These are phyloP conservation scores for Podospora pseudoanserina DNA, from an alignment of 495 filamentous ascomycete genomes.

Conservation along the genomic window DNA sequence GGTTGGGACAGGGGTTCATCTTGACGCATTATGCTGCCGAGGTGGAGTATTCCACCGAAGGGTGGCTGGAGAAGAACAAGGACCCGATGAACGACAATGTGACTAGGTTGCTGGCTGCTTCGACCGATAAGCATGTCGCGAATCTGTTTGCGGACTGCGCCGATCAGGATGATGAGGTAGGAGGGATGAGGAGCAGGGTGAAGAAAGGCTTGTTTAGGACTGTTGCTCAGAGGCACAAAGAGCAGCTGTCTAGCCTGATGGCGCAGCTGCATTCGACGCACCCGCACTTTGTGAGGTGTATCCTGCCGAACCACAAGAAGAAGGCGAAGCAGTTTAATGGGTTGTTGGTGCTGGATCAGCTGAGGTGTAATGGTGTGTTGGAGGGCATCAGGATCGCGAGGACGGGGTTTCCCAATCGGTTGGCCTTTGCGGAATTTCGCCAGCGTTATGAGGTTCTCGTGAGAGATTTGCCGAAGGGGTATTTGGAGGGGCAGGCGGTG, in stretches of 20 bases:
- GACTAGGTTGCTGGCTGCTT: slow-evolving; percentile 79
- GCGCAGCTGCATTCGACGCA: slow-evolving; percentile 92
- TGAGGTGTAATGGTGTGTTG: slow-evolving; percentile 96
- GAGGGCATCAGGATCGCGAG: slow-evolving; percentile 97
- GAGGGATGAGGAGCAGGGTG: slow-evolving; percentile 70
- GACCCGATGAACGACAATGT: slow-evolving; percentile 97
- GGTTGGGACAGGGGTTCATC: slow-evolving; percentile 88
- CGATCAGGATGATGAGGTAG: slow-evolving; percentile 63
- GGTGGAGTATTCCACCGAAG: slow-evolving; percentile 92
- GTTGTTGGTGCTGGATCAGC: slow-evolving; percentile 86
- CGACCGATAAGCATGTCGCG: slow-evolving; percentile 76
- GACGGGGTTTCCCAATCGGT: slow-evolving; percentile 95
- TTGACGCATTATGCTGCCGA: slow-evolving; percentile 98
- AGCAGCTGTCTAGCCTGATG: slow-evolving; percentile 94
- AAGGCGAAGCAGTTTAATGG: slow-evolving; percentile 88
- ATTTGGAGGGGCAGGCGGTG: slow-evolving; percentile 82
- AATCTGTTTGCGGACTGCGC: slow-evolving; percentile 84
- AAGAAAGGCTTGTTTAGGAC: slow-evolving; percentile 98
- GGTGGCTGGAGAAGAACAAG: slow-evolving; percentile 99
- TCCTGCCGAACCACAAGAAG: slow-evolving; percentile 98
- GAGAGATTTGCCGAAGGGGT: slow-evolving; percentile 80
- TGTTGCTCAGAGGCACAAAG: slow-evolving; percentile 95
- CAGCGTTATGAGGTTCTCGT: slow-evolving; percentile 97
- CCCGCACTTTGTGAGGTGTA: slow-evolving; percentile 97
- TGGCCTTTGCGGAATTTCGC: slow-evolving; percentile 90